Percentiles rank a stretch among this genome's conserved stretches.
phyloP scores from a whole-genome alignment of 1,284 basidiomycete species.

The Psilocybe mexicana region DNA sequence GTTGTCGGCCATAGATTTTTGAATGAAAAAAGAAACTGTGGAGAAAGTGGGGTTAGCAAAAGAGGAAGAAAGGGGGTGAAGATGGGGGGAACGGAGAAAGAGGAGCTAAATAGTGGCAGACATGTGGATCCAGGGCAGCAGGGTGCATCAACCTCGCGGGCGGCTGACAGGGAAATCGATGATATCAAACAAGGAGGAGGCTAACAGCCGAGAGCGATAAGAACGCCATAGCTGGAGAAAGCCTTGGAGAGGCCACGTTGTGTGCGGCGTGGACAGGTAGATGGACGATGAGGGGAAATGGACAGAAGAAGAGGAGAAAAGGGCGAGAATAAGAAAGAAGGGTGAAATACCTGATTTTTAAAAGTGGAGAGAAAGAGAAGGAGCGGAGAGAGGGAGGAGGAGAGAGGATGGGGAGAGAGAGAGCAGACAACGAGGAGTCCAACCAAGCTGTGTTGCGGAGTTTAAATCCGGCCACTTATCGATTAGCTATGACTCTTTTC shows the following conservation, averaged over 20 bases:
- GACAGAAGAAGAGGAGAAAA: not conserved
- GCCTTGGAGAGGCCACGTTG: slow-evolving; percentile 28
- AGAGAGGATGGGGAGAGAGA: slow-evolving; percentile 12
- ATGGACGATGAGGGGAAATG: not conserved
- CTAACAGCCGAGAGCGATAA: slow-evolving; percentile 7
- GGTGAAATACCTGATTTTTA: slow-evolving; percentile 28
- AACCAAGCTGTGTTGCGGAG: slow-evolving; percentile 39
- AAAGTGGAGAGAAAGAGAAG: slow-evolving; percentile 17
- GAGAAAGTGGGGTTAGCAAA: slow-evolving; percentile 19
- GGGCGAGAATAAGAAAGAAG: not conserved
- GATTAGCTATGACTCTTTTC: not conserved
- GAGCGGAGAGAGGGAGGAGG: slow-evolving; percentile 22
- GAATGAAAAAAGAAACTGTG: slow-evolving; percentile 23
- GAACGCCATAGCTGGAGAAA: slow-evolving; percentile 13
- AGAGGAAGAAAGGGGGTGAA: slow-evolving; percentile 18
- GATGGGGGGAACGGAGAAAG: slow-evolving; percentile 21
- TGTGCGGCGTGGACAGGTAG: slow-evolving; percentile 24
- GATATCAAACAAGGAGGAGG: slow-evolving; percentile 3
- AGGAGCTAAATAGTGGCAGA: slow-evolving; percentile 31
- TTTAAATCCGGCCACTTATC: slow-evolving; percentile 28
- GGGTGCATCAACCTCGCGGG: slow-evolving; percentile 30
- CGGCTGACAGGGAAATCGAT: slow-evolving; percentile 22
- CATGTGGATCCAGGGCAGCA: slow-evolving; percentile 42
- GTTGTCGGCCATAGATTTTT: slow-evolving; percentile 61
- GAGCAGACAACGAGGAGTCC: slow-evolving; percentile 30